A percentile compares a stretch with the other conserved stretches of the same genome.
Conservation (phyloP, 2,329 filamentous ascomycete genomes). For the Fusarium abutilonis region DNA sequence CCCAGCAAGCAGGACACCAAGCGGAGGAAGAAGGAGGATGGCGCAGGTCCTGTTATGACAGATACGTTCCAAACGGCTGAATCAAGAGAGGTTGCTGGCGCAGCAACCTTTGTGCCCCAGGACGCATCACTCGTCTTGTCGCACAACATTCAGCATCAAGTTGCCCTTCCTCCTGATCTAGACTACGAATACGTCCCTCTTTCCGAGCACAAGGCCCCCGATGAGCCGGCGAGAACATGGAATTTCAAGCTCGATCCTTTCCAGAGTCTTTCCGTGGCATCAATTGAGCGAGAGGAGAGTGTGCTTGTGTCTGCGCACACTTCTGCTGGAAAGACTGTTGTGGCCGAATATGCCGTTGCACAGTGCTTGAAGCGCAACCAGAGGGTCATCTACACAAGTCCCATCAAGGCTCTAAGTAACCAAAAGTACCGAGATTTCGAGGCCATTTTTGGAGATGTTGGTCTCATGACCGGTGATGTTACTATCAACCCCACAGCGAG, state of each 20-base stretch:
- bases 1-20: slow-evolving; percentile 69
- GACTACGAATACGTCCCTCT: slow-evolving; percentile 97
- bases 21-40: slow-evolving; percentile 66
- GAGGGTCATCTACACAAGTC: slow-evolving; percentile 98
- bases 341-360: slow-evolving; percentile 97
- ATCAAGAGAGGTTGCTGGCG: slow-evolving; percentile 86
- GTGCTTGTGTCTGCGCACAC: slow-evolving; percentile 97
- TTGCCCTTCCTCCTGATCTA: slow-evolving; percentile 90
- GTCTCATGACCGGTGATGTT: slow-evolving; percentile 98
- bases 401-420: slow-evolving; percentile 98
- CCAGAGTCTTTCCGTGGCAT: slow-evolving; percentile 92
- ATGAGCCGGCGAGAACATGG: slow-evolving; percentile 83
- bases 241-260: slow-evolving; percentile 96
- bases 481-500: slow-evolving; percentile 99
- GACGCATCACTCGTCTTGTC: slow-evolving; percentile 83
- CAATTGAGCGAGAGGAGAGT: slow-evolving; percentile 95
- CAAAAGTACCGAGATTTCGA: slow-evolving; percentile 98
- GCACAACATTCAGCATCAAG: slow-evolving; percentile 98
- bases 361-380: slow-evolving; percentile 98
- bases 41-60: slow-evolving; percentile 80
- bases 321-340: slow-evolving; percentile 96
- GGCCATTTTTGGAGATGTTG: slow-evolving; percentile 94
- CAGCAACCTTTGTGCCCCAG: slow-evolving; percentile 72
- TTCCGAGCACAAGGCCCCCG: slow-evolving; percentile 90
- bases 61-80: slow-evolving; percentile 96